Evolutionary conservation across 192 early-diverging fungal species (phyloP), one percentile per base, ranked within the genome.

Genomic region (Allomyces macrogynus): DNA sequence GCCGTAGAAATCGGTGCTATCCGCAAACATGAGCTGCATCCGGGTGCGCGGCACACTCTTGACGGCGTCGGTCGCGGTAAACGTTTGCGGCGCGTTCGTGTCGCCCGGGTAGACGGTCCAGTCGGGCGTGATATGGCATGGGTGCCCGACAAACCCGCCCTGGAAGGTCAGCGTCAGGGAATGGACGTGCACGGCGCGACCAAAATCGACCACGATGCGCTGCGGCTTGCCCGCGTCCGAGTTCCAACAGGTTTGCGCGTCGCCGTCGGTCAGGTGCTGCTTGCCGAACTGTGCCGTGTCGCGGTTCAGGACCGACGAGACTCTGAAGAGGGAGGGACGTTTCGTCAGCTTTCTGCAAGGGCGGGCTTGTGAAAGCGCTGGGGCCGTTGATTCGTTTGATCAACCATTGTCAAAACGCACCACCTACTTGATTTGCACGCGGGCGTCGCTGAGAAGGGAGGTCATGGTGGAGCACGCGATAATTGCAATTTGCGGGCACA

Each of bases 241-340:
- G 74, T 92, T 93, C 93, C 93, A 96, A 74, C 93, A 96, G 0
- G 93, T 96, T 64, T 93, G 91, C 43, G 74, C 71, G 67, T 67
- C 81, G 24, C 79, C 78, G 69, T 96, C 93, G 16, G 80, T 86
- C 32, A 96, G 71, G 72, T 81, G 76, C 64, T 91, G 81, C 67
- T 92, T 93, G 65, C 91, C 93, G 67, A 81, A 90, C 60, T 74
- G 78, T 18, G 77, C 70, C 10, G 73, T 76, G 67, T 96, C 90
- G 24, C 83, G 80, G 76, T 90, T 89, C 23, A 91, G 77, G 12
- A 90, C 88, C 10, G 93, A 93, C 76, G 87, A 89, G 27, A 92
- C 90, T 67, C 89, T 91, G 73, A 25, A 43, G 61, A 40, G 32
- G n/a, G n/a, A 40, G 32, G 5, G 32, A 8, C 32, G 3, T 8